Percentiles rank a stretch among this genome's conserved stretches.
phyloP scores from a whole-genome alignment of 2,329 filamentous ascomycete species.

The Phaeoacremonium minimum region DNA sequence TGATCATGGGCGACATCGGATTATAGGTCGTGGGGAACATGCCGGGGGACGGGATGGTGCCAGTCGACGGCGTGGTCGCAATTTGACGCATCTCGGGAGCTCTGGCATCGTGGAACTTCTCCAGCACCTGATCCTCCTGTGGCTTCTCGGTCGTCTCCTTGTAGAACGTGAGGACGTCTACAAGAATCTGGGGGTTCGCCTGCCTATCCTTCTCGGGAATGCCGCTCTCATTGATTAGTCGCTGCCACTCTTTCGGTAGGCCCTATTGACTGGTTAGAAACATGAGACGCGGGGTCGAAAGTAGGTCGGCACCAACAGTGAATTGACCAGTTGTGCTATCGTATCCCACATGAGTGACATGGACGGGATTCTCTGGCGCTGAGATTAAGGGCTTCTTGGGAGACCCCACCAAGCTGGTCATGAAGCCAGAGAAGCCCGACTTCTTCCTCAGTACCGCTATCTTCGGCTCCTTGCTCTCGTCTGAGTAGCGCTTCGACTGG shows the following conservation, averaged over 20 bases:
- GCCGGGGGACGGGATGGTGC: constrained; percentile 42
- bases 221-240: constrained; percentile 88
- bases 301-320: constrained; percentile 59
- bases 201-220: constrained; percentile 95
- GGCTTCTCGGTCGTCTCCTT: constrained; percentile 83
- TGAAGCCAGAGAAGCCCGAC: constrained; percentile 81
- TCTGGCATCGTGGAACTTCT: constrained; percentile 91
- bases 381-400: constrained; percentile 92
- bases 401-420: constrained; percentile 78
- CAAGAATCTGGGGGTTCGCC: constrained; percentile 91
- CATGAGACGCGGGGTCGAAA: constrained; percentile 8
- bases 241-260: constrained; percentile 96
- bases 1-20: constrained; percentile 61
- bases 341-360: constrained; percentile 96
- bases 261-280: constrained; percentile 51
- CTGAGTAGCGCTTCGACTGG: constrained; percentile 70
- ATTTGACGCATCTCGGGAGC: constrained; percentile 47
- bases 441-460: constrained; percentile 69
- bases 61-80: constrained; percentile 34
- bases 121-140: constrained; percentile 82
- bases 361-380: constrained; percentile 94
- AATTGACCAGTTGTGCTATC: constrained; percentile 96
- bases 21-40: constrained; percentile 52
- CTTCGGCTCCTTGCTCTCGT: constrained; percentile 65
- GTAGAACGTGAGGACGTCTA: constrained; percentile 95